Percentiles rank a stretch among this genome's conserved stretches.
Conservation (phyloP, 2,329 filamentous ascomycete species). For the Penicillium janthinellum region DNA sequence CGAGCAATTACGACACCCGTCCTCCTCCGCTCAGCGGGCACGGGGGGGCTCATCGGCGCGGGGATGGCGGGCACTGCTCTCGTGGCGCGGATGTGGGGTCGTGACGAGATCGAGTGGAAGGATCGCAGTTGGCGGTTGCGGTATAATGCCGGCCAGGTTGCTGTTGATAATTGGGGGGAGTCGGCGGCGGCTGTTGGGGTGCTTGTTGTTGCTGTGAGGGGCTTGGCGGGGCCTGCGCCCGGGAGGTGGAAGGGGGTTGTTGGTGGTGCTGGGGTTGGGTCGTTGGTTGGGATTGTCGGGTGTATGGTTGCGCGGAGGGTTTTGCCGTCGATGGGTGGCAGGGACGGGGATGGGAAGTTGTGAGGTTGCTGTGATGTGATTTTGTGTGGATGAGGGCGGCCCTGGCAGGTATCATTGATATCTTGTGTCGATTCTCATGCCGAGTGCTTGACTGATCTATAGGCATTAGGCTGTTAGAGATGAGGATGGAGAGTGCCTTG, state of each 20-base stretch:
- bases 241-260: not conserved
- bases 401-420: too few species aligned
- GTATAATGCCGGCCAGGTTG: constrained; percentile 59
- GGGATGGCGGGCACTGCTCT: constrained; percentile 50
- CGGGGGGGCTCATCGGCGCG: constrained; percentile 50
- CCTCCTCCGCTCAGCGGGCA: constrained; percentile 52
- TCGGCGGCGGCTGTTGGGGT: constrained; percentile 6
- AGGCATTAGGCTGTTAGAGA: too few species aligned
- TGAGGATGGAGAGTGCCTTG: too few species aligned
- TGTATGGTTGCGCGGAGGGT: not conserved
- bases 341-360: not conserved
- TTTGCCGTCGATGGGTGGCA: not conserved
- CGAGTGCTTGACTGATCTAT: too few species aligned
- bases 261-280: constrained; percentile 1
- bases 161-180: constrained; percentile 14
- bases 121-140: constrained; percentile 65
- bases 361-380: not conserved
- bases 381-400: not conserved
- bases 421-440: too few species aligned
- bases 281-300: constrained; percentile 2
- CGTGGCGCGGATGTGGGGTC: constrained; percentile 55
- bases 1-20: constrained; percentile 30
- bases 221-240: not conserved
- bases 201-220: not conserved
- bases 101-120: constrained; percentile 64